These are phyloP conservation scores for Ceratobasidium sp. DNA, from an alignment of 1,284 basidiomycete species.

Conservation along the genomic window DNA sequence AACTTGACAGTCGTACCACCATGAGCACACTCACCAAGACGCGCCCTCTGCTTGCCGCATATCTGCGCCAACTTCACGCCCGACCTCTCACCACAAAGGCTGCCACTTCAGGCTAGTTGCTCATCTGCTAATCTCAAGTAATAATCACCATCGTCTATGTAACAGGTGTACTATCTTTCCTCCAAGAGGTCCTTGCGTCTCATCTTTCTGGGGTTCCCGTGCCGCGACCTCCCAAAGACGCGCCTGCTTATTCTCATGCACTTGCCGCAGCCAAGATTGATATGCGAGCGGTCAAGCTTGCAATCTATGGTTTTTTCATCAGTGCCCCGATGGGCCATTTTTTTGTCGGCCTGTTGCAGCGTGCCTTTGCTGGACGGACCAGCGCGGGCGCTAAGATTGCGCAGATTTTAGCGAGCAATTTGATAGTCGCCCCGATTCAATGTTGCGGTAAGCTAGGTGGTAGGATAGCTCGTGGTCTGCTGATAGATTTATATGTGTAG, in stretches of 20 bases:
- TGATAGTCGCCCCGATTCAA: conserved; percentile 84
- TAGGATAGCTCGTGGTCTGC: background rate
- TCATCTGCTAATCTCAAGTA: conserved; percentile 8
- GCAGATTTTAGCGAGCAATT: conserved; percentile 82
- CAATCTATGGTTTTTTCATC: conserved; percentile 83
- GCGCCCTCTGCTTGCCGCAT: conserved; percentile 63
- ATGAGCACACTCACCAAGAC: conserved; percentile 37
- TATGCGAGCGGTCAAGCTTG: conserved; percentile 81
- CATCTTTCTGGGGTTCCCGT: conserved; percentile 72
- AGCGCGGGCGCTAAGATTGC: conserved; percentile 73
- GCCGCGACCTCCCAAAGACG: conserved; percentile 65
- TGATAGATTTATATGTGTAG: conserved; percentile 52
- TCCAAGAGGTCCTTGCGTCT: conserved; percentile 84
- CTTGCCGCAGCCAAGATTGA: conserved; percentile 72
- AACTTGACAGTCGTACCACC: conserved; percentile 10
- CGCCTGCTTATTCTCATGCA: conserved; percentile 64
- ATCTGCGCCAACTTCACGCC: conserved; percentile 70
- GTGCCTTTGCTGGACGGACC: conserved; percentile 81
- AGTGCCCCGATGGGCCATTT: conserved; percentile 87
- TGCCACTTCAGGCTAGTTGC: conserved; percentile 69
- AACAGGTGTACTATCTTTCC: conserved; percentile 74
- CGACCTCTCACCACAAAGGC: conserved; percentile 82
- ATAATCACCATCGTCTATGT: background rate
- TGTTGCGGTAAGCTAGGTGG: conserved; percentile 65
- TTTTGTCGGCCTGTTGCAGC: conserved; percentile 78